Conservation (phyloP, 2,329 filamentous ascomycete species). For the Cercospora sojina region DNA sequence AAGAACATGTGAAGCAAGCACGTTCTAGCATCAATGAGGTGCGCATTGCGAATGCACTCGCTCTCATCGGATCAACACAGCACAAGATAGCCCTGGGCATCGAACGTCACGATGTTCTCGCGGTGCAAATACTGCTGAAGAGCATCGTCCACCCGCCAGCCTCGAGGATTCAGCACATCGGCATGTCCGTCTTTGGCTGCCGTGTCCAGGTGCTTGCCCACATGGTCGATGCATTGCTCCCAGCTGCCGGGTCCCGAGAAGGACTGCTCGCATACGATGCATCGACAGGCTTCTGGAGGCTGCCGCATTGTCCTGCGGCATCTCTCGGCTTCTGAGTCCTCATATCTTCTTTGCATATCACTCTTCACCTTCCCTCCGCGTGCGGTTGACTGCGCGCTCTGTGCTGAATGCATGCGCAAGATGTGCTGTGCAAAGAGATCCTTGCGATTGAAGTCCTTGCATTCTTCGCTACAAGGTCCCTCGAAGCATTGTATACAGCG, state of each 20-base stretch:
- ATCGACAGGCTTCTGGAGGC: slow-evolving; percentile 60
- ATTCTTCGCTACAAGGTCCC: not conserved
- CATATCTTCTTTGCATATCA: slow-evolving; percentile 23
- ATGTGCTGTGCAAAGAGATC: slow-evolving; percentile 89
- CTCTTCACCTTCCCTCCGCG: slow-evolving; percentile 60
- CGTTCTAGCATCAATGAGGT: not conserved
- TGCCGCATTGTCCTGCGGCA: slow-evolving; percentile 63
- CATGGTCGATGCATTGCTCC: slow-evolving; percentile 85
- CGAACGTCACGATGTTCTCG: slow-evolving; percentile 30
- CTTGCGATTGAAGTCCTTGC: slow-evolving; percentile 74
- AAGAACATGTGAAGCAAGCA: not conserved
- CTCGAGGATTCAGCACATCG: slow-evolving; percentile 35
- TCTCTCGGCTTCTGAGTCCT: slow-evolving; percentile 55
- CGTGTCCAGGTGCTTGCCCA: slow-evolving; percentile 77
- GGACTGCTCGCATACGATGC: slow-evolving; percentile 62
- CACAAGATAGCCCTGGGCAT: not conserved
- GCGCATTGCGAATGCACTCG: not conserved
- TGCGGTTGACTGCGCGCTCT: slow-evolving; percentile 72
- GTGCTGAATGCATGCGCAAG: slow-evolving; percentile 73
- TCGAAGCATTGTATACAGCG: slow-evolving; percentile 64
- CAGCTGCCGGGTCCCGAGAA: slow-evolving; percentile 68
- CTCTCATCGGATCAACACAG: not conserved
- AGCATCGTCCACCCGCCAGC: slow-evolving; percentile 37
- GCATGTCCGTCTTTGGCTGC: slow-evolving; percentile 33
- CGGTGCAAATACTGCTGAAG: slow-evolving; percentile 43